Evolutionary conservation across 2,329 filamentous ascomycete genomes (phyloP), one percentile per base, ranked within the genome.

Genomic region (Paecilomyces formosus): DNA sequence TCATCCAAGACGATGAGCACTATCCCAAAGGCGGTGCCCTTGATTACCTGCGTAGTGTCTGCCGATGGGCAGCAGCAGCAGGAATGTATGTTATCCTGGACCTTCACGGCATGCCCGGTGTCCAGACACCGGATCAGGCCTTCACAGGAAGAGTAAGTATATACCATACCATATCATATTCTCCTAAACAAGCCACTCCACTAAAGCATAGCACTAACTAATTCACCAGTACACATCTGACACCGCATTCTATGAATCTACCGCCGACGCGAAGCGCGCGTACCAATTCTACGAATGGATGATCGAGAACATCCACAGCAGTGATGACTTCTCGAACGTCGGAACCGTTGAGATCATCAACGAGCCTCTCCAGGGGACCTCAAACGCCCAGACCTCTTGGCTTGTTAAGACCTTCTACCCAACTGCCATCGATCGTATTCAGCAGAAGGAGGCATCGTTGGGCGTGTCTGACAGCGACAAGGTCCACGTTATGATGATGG

Each of bases 271-370:
- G 66, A 75, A 74, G 15, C 81, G 82, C 9, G 80, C 79, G 8
- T 65, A 76, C 59, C 65, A 76, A 53, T 83, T 82, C 70, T 75
- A 84, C 15, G 66, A 74, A 54, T 82, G 77, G 75, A 76, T 84
- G 60, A 77, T 79, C 15, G 71, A 76, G 50, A 70, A 76, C 45
- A 78, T 82, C 57, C 80, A 83, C 66, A 70, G 60, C 11, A 77
- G 74, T 61, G 55, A 66, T 31, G 74, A 73, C 39, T 81, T 79
- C 64, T 68, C 74, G 57, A 82, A 78, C 52, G 81, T 83, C 35
- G 82, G 81, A 60, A 82, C 81, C 75, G 66, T 85, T 50, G 76
- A 80, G 63, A 69, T 84, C 15, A 68, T 84, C 56, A 85, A 84
- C 63, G 82, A 84, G 65, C 82, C 82, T 2, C 26, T 59, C 11